These are phyloP conservation scores for Floccularia luteovirens DNA, from an alignment of 768 basidiomycete genomes.

Conservation along the genomic window DNA sequence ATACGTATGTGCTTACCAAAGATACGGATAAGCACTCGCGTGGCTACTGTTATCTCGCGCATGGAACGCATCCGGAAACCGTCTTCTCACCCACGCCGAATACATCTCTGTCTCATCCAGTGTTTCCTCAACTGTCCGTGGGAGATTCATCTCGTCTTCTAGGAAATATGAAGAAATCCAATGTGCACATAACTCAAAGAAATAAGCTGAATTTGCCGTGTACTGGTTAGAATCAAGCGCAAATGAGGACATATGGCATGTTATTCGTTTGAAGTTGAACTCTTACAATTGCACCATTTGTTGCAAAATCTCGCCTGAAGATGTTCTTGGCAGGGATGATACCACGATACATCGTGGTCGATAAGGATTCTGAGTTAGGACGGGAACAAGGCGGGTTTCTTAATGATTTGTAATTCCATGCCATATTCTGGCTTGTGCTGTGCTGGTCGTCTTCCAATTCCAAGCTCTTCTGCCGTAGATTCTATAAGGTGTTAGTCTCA, in stretches of 20 bases:
- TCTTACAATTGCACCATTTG: slow-evolving; percentile 58
- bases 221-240: no score
- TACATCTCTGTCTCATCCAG: slow-evolving; percentile 31
- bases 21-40: slow-evolving; percentile 39
- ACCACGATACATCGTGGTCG: slow-evolving; percentile 50
- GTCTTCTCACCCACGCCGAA: slow-evolving; percentile 45
- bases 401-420: slow-evolving; percentile 32
- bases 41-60: slow-evolving; percentile 48
- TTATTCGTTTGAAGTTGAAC: slow-evolving; percentile 13
- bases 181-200: slow-evolving; percentile 46
- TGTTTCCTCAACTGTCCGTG: slow-evolving; percentile 38
- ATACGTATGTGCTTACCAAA: no score
- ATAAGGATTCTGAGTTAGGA: slow-evolving; percentile 35
- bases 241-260: no score
- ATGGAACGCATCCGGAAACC: slow-evolving; percentile 43
- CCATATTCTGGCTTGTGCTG: slow-evolving; percentile 11
- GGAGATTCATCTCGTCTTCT: slow-evolving; percentile 41
- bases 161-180: slow-evolving; percentile 64
- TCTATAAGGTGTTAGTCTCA: slow-evolving; percentile 47
- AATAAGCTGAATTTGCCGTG: slow-evolving; percentile 46
- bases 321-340: slow-evolving; percentile 57
- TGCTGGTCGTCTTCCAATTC: slow-evolving; percentile 33
- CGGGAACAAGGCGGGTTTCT: slow-evolving; percentile 29
- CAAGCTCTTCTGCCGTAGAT: slow-evolving; percentile 38
- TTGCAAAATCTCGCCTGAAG: slow-evolving; percentile 46